Percentiles rank a stretch among this genome's conserved stretches.
Conservation (phyloP, 805 yeast species). For the Ogataea saltuana region DNA sequence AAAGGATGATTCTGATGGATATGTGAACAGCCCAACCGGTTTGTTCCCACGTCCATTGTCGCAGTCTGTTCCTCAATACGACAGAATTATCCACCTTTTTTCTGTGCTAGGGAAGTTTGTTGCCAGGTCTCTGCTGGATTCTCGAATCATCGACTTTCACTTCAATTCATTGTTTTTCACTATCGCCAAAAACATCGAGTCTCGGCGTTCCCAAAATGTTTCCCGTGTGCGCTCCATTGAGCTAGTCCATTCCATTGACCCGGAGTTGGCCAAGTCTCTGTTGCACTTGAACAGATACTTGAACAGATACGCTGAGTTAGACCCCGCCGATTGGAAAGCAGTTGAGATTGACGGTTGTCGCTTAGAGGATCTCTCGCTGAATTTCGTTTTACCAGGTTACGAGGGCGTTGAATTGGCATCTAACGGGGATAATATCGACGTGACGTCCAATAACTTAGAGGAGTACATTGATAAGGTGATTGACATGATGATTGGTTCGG, state of each 20-base stretch:
- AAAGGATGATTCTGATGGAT: slow-evolving; percentile 33
- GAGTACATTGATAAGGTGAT: slow-evolving; percentile 57
- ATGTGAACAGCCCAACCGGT: slow-evolving; percentile 48
- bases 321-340: slow-evolving; percentile 10
- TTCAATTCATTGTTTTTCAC: slow-evolving; percentile 73
- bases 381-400: slow-evolving; percentile 78
- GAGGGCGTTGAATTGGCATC: slow-evolving; percentile 56
- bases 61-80: slow-evolving; percentile 36
- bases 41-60: slow-evolving; percentile 71
- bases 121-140: slow-evolving; percentile 84
- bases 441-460: slow-evolving; percentile 55
- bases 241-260: slow-evolving; percentile 54
- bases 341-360: slow-evolving; percentile 32
- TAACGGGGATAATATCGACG: slow-evolving; percentile 52
- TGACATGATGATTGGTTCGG: slow-evolving; percentile 59
- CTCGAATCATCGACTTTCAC: slow-evolving; percentile 81
- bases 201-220: slow-evolving; percentile 7
- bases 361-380: slow-evolving; percentile 56
- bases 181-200: slow-evolving; percentile 44
- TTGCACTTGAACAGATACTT: slow-evolving; percentile 48
- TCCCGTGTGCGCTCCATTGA: slow-evolving; percentile 32
- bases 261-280: slow-evolving; percentile 58
- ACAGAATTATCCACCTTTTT: slow-evolving; percentile 53
- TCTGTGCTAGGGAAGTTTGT: slow-evolving; percentile 75
- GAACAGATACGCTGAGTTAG: slow-evolving; percentile 19